These are phyloP conservation scores for Teunomyces gatunensis DNA, from an alignment of 805 yeast genomes.

Conservation along the genomic window DNA sequence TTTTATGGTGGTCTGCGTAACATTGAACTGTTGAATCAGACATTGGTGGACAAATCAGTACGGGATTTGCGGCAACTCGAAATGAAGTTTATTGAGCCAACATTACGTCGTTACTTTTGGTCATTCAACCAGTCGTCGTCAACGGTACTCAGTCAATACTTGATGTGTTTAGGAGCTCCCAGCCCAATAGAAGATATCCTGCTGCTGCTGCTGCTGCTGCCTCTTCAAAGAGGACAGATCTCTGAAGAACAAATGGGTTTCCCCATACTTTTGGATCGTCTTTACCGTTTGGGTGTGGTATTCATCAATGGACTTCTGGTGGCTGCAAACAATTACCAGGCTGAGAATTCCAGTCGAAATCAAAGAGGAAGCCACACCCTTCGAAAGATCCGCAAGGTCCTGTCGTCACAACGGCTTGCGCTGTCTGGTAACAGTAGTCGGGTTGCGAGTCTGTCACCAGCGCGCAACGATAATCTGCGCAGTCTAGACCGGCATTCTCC, in stretches of 20 bases:
- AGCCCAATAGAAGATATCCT: neutral
- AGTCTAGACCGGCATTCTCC: neutral
- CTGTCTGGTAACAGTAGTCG: neutral
- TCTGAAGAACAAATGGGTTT: neutral
- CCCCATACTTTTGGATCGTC: neutral
- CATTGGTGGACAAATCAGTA: conserved; percentile 1
- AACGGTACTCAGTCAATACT: conserved; percentile 1
- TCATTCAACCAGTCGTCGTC: neutral
- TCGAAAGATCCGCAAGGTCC: neutral
- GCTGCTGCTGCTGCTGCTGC: neutral
- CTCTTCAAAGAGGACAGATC: neutral
- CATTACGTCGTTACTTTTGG: conserved; percentile 6
- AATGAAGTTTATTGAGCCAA: conserved; percentile 4
- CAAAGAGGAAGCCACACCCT: neutral
- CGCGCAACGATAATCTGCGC: neutral
- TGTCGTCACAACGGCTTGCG: neutral
- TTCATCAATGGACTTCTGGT: conserved; percentile 1
- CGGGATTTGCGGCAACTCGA: conserved; percentile 5
- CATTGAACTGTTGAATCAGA: conserved; percentile 6
- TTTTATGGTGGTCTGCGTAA: conserved; percentile 12
- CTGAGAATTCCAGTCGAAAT: neutral
- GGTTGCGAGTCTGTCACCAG: neutral
- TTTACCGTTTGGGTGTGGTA: neutral
- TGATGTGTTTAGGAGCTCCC: neutral
- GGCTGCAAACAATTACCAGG: neutral